Conservation (phyloP, 768 basidiomycete species). For the Russula vinacea region DNA sequence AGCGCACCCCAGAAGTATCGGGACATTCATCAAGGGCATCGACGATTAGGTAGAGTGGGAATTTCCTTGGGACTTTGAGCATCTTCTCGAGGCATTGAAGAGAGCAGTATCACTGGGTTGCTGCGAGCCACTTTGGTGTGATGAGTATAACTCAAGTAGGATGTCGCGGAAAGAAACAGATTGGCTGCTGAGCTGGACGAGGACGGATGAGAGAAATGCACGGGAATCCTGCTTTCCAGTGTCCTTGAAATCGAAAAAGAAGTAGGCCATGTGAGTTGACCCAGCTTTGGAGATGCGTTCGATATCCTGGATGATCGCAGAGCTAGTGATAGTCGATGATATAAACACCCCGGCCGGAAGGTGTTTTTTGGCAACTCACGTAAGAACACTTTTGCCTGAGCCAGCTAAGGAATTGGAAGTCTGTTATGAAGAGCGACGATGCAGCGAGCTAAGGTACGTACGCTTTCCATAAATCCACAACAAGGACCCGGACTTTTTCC, state of each 20-base stretch:
- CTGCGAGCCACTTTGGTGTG: not conserved
- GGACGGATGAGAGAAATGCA: not conserved
- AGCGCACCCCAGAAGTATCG: no score
- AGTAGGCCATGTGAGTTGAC: not conserved
- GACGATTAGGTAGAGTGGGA: not conserved
- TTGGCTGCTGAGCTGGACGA: not conserved
- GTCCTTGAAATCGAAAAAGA: conserved; percentile 7
- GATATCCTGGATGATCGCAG: conserved; percentile 1
- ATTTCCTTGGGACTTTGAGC: not conserved
- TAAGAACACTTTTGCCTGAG: not conserved
- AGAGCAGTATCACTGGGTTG: not conserved
- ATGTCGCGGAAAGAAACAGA: not conserved
- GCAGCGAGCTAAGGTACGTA: not conserved
- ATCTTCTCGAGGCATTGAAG: not conserved
- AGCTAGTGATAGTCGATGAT: not conserved
- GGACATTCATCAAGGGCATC: conserved; percentile 6
- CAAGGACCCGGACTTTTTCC: not conserved
- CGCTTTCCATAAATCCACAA: conserved; percentile 3
- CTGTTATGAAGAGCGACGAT: not conserved
- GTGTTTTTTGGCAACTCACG: not conserved
- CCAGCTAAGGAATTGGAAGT: not conserved
- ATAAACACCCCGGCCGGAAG: not conserved
- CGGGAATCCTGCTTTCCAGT: not conserved
- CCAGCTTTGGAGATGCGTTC: not conserved
- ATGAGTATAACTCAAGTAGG: not conserved